Evolutionary conservation across 1,284 basidiomycete genomes (phyloP), one percentile per base, ranked within the genome.

Genomic region (Schizophyllum commune): DNA sequence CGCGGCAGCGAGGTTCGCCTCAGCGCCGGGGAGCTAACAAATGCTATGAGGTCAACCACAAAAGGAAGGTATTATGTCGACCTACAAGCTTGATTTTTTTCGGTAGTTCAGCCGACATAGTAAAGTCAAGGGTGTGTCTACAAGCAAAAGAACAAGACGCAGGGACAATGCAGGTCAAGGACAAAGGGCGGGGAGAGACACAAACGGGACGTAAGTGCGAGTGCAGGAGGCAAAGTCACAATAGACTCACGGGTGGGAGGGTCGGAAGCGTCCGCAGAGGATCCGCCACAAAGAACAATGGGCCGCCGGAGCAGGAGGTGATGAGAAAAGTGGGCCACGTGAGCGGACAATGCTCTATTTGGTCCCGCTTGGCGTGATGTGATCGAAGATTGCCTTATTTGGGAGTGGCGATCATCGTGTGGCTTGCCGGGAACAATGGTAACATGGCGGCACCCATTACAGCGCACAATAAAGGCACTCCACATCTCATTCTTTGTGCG

Each of bases 1-100:
- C 19, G 92, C 94, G 1, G 93, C 88, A 33, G 93, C 92, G 67
- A 96, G 81, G 73, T 96, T 94, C 7, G 87, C 77, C 60, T 88
- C 80, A 55, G 90, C 88, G 59, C 94, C 93, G 68, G 83, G 83
- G 74, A 91, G 78, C 89, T 91, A 65, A 39, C 51, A 58, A 57
- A 2, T 5, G 4, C 20, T 5, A 52, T 54, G 62, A 19, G 51
- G 39, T 53, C 19, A 27, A 32, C 22, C 17, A 20, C 56, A 32
- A 15, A 6, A 32, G 20, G 4, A 19, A 32, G 3, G 47, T 9
- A 8, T 6, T 8, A 9, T 5, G 22, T 13, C 6, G 0, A 68
- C 83, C 63, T 69, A 84, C 84, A 65, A 86, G 79, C 64, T 76
- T 79, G 57, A 86, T 79, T 72, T 86, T 86, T 19, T 80, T 79